Evolutionary conservation across 371 early-diverging fungal genomes (phyloP).

Genomic region (Fennellomyces sp.): DNA sequence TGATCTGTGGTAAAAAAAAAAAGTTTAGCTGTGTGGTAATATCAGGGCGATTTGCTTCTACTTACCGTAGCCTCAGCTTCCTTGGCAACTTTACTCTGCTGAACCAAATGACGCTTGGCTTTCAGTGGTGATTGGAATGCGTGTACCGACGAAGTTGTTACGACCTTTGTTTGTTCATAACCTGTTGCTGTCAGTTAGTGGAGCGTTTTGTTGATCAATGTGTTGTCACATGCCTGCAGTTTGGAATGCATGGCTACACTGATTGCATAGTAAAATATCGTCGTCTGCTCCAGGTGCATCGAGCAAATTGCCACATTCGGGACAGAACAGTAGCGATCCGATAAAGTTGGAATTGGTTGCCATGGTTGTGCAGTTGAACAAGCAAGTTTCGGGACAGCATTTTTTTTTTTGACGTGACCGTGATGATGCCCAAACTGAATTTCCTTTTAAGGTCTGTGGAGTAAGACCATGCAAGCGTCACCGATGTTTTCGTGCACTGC

Average conservation of each 20-base stretch:
- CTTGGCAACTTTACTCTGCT: slow-evolving; percentile 56
- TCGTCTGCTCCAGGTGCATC: slow-evolving; percentile 79
- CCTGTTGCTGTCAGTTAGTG: slow-evolving; percentile 46
- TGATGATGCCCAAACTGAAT: too few relatives aligned
- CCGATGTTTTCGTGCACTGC: too few relatives aligned
- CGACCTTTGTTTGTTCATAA: slow-evolving; percentile 81
- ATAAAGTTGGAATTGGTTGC: slow-evolving; percentile 20
- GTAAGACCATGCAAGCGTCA: too few relatives aligned
- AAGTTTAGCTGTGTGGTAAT: not conserved
- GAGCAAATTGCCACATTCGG: slow-evolving; percentile 85
- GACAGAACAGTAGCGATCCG: slow-evolving; percentile 84
- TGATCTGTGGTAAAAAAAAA: slow-evolving; percentile 61
- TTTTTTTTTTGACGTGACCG: too few relatives aligned
- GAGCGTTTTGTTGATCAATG: not conserved
- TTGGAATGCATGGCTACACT: slow-evolving; percentile 73
- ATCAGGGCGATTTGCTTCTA: not conserved
- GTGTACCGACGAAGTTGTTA: slow-evolving; percentile 70
- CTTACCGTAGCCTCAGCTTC: slow-evolving; percentile 78
- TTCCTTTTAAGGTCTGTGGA: too few relatives aligned
- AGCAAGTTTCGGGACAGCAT: too few relatives aligned
- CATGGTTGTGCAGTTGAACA: too few relatives aligned
- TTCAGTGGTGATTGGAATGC: slow-evolving; percentile 85
- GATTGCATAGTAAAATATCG: slow-evolving; percentile 76
- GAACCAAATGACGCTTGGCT: slow-evolving; percentile 71
- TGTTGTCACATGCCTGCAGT: slow-evolving; percentile 53